Percentiles rank a stretch among this genome's conserved stretches.
These are phyloP conservation scores for Rubia yunnanensis DNA, from an alignment of 257 asterid genomes.

Conservation along the genomic window DNA sequence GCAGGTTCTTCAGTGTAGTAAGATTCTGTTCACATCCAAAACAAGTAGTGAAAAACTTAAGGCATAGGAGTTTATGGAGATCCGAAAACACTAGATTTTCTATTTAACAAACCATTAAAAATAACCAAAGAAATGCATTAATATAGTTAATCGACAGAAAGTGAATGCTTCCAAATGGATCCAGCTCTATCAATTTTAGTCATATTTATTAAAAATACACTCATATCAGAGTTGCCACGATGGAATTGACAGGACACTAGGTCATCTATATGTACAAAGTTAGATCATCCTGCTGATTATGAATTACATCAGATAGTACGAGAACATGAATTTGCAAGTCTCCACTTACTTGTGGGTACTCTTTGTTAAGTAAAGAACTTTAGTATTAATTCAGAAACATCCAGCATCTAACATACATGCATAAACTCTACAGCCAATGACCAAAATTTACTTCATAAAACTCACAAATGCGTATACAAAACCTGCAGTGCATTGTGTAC, in stretches of 20 bases:
- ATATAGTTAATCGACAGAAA: background rate
- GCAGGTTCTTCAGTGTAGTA: conserved; percentile 38
- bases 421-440: no score
- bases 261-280: no score
- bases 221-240: background rate
- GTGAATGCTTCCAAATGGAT: background rate
- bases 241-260: no score
- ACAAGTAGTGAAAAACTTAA: background rate
- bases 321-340: no score
- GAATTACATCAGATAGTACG: no score
- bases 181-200: background rate
- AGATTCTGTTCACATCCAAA: conserved; percentile 30
- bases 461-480: no score
- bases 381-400: no score
- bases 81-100: background rate
- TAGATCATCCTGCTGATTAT: no score
- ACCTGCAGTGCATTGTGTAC: no score
- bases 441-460: no score
- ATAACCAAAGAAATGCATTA: background rate
- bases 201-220: background rate
- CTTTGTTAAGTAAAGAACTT: background rate
- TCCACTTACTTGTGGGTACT: background rate
- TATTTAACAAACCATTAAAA: background rate
- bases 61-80: background rate
- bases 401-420: no score